phyloP scores from a whole-genome alignment of 2,329 filamentous ascomycete genomes.

The Ceratocystis cubensis region DNA sequence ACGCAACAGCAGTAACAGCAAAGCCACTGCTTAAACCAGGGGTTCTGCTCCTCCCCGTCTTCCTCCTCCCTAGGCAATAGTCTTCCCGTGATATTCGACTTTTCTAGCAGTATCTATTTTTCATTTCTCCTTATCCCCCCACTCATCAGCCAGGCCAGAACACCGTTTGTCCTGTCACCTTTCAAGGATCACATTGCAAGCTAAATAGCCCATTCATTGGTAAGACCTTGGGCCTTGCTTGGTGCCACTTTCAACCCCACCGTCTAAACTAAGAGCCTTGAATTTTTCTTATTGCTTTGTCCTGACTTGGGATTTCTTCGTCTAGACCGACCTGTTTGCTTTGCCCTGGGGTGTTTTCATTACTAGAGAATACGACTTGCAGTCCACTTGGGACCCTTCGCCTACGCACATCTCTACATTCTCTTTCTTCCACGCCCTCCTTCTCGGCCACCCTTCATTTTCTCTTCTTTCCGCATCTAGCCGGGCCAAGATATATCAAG shows the following conservation, averaged over 20 bases:
- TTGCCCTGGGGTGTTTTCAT: not conserved
- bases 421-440: not conserved
- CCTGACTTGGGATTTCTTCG: not conserved
- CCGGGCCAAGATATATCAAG: not conserved
- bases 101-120: not conserved
- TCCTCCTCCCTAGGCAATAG: no score
- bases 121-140: not conserved
- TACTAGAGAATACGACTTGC: not conserved
- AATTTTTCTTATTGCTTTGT: conserved; percentile 1
- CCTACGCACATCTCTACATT: not conserved
- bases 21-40: no score
- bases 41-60: no score
- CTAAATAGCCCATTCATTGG: not conserved
- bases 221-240: not conserved
- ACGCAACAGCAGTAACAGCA: no score
- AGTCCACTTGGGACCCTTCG: not conserved
- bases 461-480: not conserved
- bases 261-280: conserved; percentile 6
- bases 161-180: not conserved
- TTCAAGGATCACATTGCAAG: not conserved
- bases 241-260: conserved; percentile 15
- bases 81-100: no score
- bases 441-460: not conserved
- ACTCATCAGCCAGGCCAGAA: not conserved
- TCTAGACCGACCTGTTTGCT: not conserved